These are phyloP conservation scores for Trametes villosa DNA, from an alignment of 768 basidiomycete genomes.

Conservation along the genomic window DNA sequence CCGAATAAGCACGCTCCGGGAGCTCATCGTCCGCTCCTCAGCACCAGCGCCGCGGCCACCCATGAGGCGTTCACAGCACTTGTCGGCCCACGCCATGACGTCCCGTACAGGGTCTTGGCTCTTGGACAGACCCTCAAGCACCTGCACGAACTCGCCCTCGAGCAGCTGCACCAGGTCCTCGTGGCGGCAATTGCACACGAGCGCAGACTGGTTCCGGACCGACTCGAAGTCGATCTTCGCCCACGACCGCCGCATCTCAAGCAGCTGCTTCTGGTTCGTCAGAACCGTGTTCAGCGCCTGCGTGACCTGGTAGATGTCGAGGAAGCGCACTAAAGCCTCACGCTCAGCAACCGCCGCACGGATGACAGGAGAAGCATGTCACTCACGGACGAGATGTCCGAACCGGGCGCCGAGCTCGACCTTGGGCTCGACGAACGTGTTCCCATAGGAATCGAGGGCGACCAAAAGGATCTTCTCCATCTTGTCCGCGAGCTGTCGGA, in stretches of 20 bases:
- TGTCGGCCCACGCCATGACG: constrained; percentile 91
- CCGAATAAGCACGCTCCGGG: constrained; percentile 83
- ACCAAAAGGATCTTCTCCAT: constrained; percentile 89
- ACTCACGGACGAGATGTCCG: constrained; percentile 87
- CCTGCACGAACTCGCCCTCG: constrained; percentile 80
- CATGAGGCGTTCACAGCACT: constrained; percentile 86
- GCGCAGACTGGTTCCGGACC: constrained; percentile 88
- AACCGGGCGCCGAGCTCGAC: constrained; percentile 91
- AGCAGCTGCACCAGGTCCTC: constrained; percentile 85
- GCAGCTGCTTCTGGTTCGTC: constrained; percentile 82
- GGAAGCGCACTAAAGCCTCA: constrained; percentile 70
- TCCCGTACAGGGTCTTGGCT: constrained; percentile 82
- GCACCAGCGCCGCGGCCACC: constrained; percentile 60
- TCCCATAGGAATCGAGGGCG: constrained; percentile 81
- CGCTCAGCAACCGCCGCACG: constrained; percentile 12
- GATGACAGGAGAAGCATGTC: background rate
- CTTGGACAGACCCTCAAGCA: constrained; percentile 74
- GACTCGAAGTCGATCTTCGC: constrained; percentile 88
- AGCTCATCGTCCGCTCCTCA: constrained; percentile 87
- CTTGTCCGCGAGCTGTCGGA: constrained; percentile 84
- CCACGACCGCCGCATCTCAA: constrained; percentile 89
- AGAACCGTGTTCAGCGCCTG: constrained; percentile 88
- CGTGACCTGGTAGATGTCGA: constrained; percentile 91
- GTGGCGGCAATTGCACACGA: constrained; percentile 92
- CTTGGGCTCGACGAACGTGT: constrained; percentile 90